Base-by-base conservation (phyloP, 768 basidiomycete genomes). In the Boletus rubroflammeus region DNA sequence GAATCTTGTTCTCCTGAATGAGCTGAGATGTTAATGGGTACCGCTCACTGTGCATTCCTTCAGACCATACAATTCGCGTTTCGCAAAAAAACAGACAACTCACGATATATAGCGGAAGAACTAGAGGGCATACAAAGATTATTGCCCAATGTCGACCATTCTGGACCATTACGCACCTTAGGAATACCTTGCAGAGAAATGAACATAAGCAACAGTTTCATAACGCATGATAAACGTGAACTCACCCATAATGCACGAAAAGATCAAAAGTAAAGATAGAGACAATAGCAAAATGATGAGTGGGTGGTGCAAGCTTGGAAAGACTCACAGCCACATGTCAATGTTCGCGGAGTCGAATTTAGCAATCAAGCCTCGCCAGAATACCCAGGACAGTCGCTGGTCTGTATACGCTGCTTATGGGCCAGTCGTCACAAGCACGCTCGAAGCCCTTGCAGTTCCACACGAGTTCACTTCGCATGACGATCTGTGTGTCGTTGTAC, bases 11-110 rank as follows among this genome's bases (percentile, higher is more conserved):
- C 77, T 97, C 94, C 71, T 96, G 85, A 59, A 98, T 97, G 54
- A 98, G 79, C 71, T 98, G 97, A 17, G 96, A 98, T 15, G 95
- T 99, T 61, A 99, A 81, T 47, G 97, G 96, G 71, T 99, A 99
- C 57, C 97, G 86, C 77, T 98, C 97, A 57, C 93, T 96, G 66
- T 9, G 2, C 2, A 40, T 23, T 31, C 15, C 9, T 40, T 72
- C 41, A 67, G 55, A 35, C 9, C 9, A 54, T 36, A 62, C 32
- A 15, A 3, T 32, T 25, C 46, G 6, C 21, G 14, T 15, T 32
- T 35, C 11, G 6, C 19, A 9, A 19, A 15, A 19, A 0, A 19
- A 14, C 8, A n/a, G 10, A 21, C 6, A 4, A 76, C 90, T 64
- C 72, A 91, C 87, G 93, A 95, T 63, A 95, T 91, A 70, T 93